Evolutionary conservation across 306 rosid genomes (phyloP), one percentile per base, ranked within the genome.

Genomic region (Cucumis cinereus): DNA sequence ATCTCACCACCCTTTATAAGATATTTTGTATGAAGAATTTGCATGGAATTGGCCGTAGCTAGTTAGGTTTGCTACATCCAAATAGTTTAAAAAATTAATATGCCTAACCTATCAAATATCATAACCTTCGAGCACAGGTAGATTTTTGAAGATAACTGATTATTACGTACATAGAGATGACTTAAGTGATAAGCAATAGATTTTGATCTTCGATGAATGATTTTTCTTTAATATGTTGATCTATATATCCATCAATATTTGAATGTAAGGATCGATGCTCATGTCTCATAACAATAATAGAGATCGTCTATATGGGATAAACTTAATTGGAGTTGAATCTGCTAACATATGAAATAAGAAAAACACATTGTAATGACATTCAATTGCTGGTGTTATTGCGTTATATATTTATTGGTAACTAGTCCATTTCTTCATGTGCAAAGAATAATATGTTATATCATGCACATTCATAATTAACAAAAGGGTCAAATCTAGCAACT

Each of bases 51-150:
- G 20, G 57, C 10, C 54, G 14, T 53, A 5, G n/a, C 33, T 3
- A 69, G 74, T 69, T 69, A 24, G 74, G 40, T 69, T 43, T 67
- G n/a, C 73, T 8, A 20, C 54, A 40, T 67, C 73, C 54, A 67
- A 40, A 67, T 67, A 22, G n/a, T 67, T 67, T 67, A 35, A 62
- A 62, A 62, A 30, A 30, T 3, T 30, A 30, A 62, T 55, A 55
- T 62, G 41, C 22, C 68, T 15, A 30, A 62, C 7, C 1, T 26
- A 62, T 62, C 68, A 10, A 15, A 2, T 30, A 30, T 30, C 35
- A 30, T 13, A 28, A 28, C 22, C 68, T 26, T 61, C 22, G 13
- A 54, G 24, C n/a, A n/a, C n/a, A n/a, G 5, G 24, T 55, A 9
- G 28, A 55, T 55, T 55, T 55, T 20, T 1, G 6, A 55, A 8